Evolutionary conservation across 2,329 filamentous ascomycete genomes (phyloP), one percentile per base, ranked within the genome.

Genomic region (Simplicillium aogashimaense): DNA sequence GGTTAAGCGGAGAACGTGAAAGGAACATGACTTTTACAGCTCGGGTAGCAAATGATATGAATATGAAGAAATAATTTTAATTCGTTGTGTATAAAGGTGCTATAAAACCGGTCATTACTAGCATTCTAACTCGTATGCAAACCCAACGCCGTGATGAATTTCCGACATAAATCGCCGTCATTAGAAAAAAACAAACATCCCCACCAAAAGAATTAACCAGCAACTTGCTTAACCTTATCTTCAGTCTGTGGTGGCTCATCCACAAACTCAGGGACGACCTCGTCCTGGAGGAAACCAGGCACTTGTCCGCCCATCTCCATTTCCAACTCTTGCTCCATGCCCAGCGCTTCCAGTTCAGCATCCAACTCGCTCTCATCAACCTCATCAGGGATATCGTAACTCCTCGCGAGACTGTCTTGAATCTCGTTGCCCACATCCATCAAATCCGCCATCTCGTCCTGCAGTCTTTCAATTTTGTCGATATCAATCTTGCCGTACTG

Each of bases 351-450:
- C 38, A 98, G 66, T 70, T 98, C 92, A 4, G 92, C 92, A 66
- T 98, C 92, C 45, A 98, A 65, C 67, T 98, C 92, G 2, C 84
- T 80, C 76, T 98, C 92, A 59, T 97, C 90, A 16, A 98, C 88
- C 60, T 97, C 92, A 54, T 98, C 92, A 0, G 92, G 92, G 29
- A 98, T 75, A 57, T 97, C 90, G 61, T 98, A 98, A 50, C 85
- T 86, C 47, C 92, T 67, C 45, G 84, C 83, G 42, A 98, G 83
- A 49, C 84, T 89, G 66, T 97, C 92, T 65, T 98, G 88, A 44
- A 98, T 98, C 63, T 98, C 92, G 62, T 97, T 97, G 3, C 92
- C 90, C 45, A 95, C 82, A 57, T 98, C 92, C 78, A 98, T 86
- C 53, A 98, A 62, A 64, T 98, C 92, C 6, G 89, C 89, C 92